Base-by-base conservation (phyloP, 805 yeast genomes). In the Maudiozyma turicensis region DNA sequence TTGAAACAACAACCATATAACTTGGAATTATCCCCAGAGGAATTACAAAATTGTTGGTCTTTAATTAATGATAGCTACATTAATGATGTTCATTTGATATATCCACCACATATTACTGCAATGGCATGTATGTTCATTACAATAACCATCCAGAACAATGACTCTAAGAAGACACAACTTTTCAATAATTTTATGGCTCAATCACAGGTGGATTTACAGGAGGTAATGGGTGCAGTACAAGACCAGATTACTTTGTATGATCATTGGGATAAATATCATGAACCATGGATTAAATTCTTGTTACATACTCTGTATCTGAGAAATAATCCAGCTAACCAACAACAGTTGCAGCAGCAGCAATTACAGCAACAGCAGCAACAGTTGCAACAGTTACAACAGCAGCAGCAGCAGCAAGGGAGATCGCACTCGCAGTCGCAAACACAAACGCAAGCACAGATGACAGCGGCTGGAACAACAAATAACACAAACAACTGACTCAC, bases 21-120 rank as follows among this genome's bases (percentile, higher is more conserved):
- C 14, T 46, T 63, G 38, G 48, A 48, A 8, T 59, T 84, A 3
- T 62, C 78, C 0, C 73, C 77, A 3, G 86, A 80, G 41, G 97
- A 90, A 58, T 63, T 84, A 33, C 96, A 91, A 60, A 80, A 85
- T 43, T 74, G 86, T 8, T 93, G 98, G 97, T 84, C 95, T 0
- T 72, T 90, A 46, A 76, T 93, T 37, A 93, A 89, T 64, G 98
- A 91, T 62, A 79, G 90, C 53, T 90, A 85, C 64, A 81, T 88
- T 43, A 88, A 96, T 0, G 98, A 93, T 63, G 70, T 86, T 14
- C 91, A 87, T 50, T 66, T 93, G 44, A 63, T 90, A 13, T 82
- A 79, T 54, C 91, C 98, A 0, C 99, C 99, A 0, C 96, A 90
- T 67, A 78, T 89, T 9, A 76, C 90, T 8, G 95, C 97, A 3